phyloP scores from a whole-genome alignment of 768 basidiomycete species.

The Xanthoconium stramineum region DNA sequence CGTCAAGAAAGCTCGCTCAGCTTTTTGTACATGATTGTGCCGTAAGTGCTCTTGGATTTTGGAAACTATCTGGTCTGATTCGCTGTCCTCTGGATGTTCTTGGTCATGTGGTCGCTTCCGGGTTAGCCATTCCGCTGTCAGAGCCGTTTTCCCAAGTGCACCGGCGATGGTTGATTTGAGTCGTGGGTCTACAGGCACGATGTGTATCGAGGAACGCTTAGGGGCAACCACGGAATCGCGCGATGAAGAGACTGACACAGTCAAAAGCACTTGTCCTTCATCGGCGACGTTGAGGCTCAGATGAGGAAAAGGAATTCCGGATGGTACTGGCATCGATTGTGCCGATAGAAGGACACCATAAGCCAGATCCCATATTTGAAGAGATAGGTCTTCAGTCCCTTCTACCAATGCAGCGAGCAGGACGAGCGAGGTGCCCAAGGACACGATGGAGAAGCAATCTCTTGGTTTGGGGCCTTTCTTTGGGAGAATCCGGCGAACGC shows the following conservation, averaged over 20 bases:
- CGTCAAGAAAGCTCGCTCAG: slow-evolving; percentile 57
- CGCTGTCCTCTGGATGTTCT: slow-evolving; percentile 16
- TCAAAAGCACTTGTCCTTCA: slow-evolving; percentile 50
- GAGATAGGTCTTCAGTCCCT: slow-evolving; percentile 39
- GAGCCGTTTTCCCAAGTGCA: slow-evolving; percentile 53
- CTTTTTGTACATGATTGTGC: slow-evolving; percentile 45
- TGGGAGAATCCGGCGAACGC: slow-evolving; percentile 18
- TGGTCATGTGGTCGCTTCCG: neutral
- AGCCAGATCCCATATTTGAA: slow-evolving; percentile 69
- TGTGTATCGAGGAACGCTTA: slow-evolving; percentile 51
- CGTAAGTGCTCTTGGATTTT: slow-evolving; percentile 40
- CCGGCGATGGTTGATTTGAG: slow-evolving; percentile 57
- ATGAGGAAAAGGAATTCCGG: slow-evolving; percentile 33
- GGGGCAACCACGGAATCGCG: slow-evolving; percentile 2
- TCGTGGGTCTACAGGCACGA: slow-evolving; percentile 56
- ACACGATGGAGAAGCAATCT: slow-evolving; percentile 37
- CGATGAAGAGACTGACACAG: slow-evolving; percentile 39
- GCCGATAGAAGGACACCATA: slow-evolving; percentile 62
- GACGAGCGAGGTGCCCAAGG: slow-evolving; percentile 56
- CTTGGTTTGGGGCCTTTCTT: slow-evolving; percentile 5
- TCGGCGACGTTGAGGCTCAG: slow-evolving; percentile 33
- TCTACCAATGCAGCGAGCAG: slow-evolving; percentile 47
- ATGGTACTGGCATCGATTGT: slow-evolving; percentile 49
- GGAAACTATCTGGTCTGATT: slow-evolving; percentile 33
- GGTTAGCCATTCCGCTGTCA: slow-evolving; percentile 46